These are phyloP conservation scores for Fraxinus nigra DNA, from an alignment of 305 asterid species.

Conservation along the genomic window DNA sequence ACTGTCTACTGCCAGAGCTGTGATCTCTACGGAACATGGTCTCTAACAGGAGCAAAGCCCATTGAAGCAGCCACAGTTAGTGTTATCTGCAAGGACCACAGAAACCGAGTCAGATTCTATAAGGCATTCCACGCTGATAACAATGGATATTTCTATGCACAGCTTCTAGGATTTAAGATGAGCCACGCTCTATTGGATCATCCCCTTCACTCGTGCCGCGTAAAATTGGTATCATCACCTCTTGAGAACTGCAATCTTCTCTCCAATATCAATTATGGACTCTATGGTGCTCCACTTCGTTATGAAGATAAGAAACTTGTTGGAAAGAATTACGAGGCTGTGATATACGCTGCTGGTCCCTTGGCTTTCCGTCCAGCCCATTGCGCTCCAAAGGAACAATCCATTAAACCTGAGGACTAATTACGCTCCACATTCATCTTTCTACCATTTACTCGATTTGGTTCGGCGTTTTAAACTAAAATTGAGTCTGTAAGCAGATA, in stretches of 20 bases:
- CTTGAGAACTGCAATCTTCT: slow-evolving; percentile 45
- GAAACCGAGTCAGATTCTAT: slow-evolving; percentile 58
- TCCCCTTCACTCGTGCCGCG: slow-evolving; percentile 80
- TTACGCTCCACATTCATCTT: slow-evolving; percentile 3
- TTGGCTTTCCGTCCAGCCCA: slow-evolving; percentile 72
- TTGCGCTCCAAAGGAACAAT: slow-evolving; percentile 44
- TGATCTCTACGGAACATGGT: slow-evolving; percentile 51
- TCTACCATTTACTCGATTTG: slow-evolving; percentile 10
- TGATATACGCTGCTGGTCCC: slow-evolving; percentile 65
- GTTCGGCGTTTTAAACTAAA: neutral
- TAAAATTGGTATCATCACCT: slow-evolving; percentile 70
- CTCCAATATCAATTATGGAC: slow-evolving; percentile 69
- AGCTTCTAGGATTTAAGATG: slow-evolving; percentile 70
- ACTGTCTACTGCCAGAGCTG: slow-evolving; percentile 75
- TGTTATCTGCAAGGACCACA: slow-evolving; percentile 78
- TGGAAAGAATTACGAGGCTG: slow-evolving; percentile 53
- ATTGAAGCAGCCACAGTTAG: slow-evolving; percentile 53
- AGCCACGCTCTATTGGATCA: slow-evolving; percentile 66
- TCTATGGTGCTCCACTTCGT: slow-evolving; percentile 63
- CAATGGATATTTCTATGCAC: slow-evolving; percentile 66
- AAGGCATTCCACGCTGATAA: slow-evolving; percentile 54
- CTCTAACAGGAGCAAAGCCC: slow-evolving; percentile 50
- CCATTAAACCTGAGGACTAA: slow-evolving; percentile 16
- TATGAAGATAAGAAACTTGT: slow-evolving; percentile 56
- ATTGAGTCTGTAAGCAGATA: slow-evolving; percentile 25